These are phyloP conservation scores for Cerrena zonata DNA, from an alignment of 1,284 basidiomycete genomes.

Conservation along the genomic window DNA sequence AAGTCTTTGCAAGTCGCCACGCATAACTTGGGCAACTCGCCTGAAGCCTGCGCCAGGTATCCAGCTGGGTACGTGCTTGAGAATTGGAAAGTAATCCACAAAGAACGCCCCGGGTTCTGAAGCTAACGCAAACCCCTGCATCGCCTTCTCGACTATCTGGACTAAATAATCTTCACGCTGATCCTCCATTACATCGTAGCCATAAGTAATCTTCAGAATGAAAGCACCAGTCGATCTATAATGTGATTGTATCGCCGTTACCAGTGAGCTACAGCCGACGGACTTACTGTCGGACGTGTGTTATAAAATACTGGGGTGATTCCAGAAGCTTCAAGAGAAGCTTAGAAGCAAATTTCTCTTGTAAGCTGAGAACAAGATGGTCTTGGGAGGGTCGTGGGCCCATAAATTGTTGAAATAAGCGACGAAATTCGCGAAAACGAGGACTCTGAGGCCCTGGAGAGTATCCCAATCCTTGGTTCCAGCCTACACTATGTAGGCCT, in stretches of 20 bases:
- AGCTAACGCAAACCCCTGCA: conserved; percentile 35
- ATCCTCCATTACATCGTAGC: conserved; percentile 28
- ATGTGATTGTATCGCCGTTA: neutral
- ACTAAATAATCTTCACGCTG: conserved; percentile 31
- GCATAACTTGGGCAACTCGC: conserved; percentile 24
- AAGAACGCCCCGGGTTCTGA: conserved; percentile 17
- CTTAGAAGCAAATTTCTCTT: conserved; percentile 26
- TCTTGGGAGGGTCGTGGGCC: conserved; percentile 30
- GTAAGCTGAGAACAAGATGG: conserved; percentile 20
- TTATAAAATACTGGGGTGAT: conserved; percentile 24
- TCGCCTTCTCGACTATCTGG: conserved; percentile 36
- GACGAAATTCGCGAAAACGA: conserved; percentile 36
- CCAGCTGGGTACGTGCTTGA: conserved; percentile 31
- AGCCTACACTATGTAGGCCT: conserved; percentile 31
- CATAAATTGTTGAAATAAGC: conserved; percentile 35
- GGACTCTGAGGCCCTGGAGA: conserved; percentile 25
- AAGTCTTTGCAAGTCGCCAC: conserved; percentile 26
- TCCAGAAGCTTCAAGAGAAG: conserved; percentile 30
- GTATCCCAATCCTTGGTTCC: conserved; percentile 38
- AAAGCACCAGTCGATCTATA: conserved; percentile 32
- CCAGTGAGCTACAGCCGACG: neutral
- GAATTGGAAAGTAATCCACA: conserved; percentile 7
- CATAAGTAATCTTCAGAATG: conserved; percentile 35
- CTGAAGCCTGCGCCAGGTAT: conserved; percentile 32
- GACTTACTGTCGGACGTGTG: conserved; percentile 8